These are phyloP conservation scores for Allium cepa DNA, from an alignment of 106 monocot species.

Conservation along the genomic window DNA sequence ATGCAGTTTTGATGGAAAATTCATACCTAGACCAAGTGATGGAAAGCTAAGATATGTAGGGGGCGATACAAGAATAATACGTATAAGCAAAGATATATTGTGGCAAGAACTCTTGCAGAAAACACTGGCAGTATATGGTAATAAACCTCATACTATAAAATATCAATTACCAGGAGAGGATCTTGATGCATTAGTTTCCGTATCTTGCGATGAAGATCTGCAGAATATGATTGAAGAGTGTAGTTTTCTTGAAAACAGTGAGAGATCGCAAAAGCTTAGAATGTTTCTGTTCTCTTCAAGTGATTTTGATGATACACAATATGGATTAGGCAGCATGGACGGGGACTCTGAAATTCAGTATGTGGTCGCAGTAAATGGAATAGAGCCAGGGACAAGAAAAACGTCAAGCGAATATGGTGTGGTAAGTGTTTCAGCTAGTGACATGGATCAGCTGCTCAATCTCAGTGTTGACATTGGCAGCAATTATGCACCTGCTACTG, in stretches of 20 bases:
- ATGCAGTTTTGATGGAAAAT: conserved; percentile 85
- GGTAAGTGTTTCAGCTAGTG: conserved; percentile 34
- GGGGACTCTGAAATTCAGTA: conserved; percentile 63
- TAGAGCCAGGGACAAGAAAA: conserved; percentile 42
- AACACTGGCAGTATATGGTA: conserved; percentile 33
- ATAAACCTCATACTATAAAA: conserved; percentile 60
- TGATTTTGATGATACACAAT: conserved; percentile 50
- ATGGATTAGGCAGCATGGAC: conserved; percentile 44
- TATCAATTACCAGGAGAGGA: conserved; percentile 94
- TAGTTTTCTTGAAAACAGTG: conserved; percentile 42
- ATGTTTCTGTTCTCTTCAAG: conserved; percentile 69
- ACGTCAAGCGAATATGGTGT: conserved; percentile 41
- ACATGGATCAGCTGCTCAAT: conserved; percentile 63
- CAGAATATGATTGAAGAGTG: conserved; percentile 97
- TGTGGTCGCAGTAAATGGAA: conserved; percentile 89
- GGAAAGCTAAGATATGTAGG: conserved; percentile 93
- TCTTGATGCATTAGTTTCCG: conserved; percentile 85
- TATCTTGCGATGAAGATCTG: conserved; percentile 85
- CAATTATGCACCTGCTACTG: conserved; percentile 13
- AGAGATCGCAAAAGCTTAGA: conserved; percentile 71
- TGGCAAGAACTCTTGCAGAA: conserved; percentile 80
- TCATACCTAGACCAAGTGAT: conserved; percentile 87
- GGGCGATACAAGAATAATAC: conserved; percentile 74
- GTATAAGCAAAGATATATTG: conserved; percentile 54
- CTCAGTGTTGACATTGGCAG: conserved; percentile 38